Evolutionary conservation across 345 rosid genomes (phyloP), one percentile per base, ranked within the genome.

Genomic region (Dimocarpus longan): DNA sequence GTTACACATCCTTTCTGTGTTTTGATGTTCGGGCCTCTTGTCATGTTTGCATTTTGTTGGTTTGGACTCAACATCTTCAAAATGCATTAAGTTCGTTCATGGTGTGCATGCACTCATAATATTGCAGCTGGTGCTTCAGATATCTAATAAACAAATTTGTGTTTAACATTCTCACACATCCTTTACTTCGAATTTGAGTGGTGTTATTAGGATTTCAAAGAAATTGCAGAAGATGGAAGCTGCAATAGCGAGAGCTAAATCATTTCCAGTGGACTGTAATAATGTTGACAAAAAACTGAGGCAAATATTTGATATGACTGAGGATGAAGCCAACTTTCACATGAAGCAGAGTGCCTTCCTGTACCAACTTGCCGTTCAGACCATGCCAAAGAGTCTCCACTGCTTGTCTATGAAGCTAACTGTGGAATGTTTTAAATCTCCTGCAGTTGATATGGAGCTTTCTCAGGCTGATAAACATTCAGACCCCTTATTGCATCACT

Each of bases 351-450:
- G 91, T 84, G 91, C 91, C 80, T 91, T 86, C 86, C 91, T 91
- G 67, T 90, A 90, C 83, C 97, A 91, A 83, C 89, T 94, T 67
- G 97, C 96, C 43, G 91, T 94, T 62, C 98, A 97, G 81, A 96
- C 97, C 66, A 91, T 92, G 85, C 98, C 98, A 16, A 97, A 92
- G 90, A 90, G 97, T 87, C 98, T 89, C 74, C 98, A 94, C 86
- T 94, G 98, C 89, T 86, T 93, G 79, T 93, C 94, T 79, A 88
- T 94, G 91, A 91, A 90, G 80, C 84, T 97, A 81, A 94, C 98
- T 7, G 92, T 92, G 72, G 98, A 93, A 71, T 90, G 91, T 89
- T 97, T 93, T 85, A 86, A 85, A 88, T 89, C 91, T 22, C 57
- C 74, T 73, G 79, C 86, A 50, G 79, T 66, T 77, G 90, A 89